Evolutionary conservation across 2,329 filamentous ascomycete genomes (phyloP).

Genomic region (Arthrobotrys sphaeroides): DNA sequence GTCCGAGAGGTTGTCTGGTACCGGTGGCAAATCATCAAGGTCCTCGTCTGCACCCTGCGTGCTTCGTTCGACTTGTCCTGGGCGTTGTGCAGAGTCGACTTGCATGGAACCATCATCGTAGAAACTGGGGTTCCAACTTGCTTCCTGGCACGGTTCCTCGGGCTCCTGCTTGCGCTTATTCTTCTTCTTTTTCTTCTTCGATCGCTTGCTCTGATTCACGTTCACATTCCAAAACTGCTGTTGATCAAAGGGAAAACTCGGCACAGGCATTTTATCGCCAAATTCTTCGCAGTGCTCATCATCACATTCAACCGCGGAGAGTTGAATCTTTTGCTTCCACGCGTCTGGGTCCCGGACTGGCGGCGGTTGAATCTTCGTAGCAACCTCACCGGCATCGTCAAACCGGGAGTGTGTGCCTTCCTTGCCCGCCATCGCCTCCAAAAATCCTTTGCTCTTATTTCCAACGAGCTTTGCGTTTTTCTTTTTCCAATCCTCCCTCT

Average conservation of each 20-base stretch:
- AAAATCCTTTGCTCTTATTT: constrained; percentile 50
- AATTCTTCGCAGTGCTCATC: constrained; percentile 40
- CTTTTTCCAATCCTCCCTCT: constrained; percentile 40
- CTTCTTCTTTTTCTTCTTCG: constrained; percentile 51
- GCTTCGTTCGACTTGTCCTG: constrained; percentile 27
- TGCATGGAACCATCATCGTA: constrained; percentile 55
- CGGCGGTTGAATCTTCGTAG: constrained; percentile 13
- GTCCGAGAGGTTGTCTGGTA: constrained; percentile 55
- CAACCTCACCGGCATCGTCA: constrained; percentile 52
- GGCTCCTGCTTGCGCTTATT: constrained; percentile 34
- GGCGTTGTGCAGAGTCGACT: constrained; percentile 32
- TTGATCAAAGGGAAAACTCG: constrained; percentile 57
- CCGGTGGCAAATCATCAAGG: constrained; percentile 54
- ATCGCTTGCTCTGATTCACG: constrained; percentile 38
- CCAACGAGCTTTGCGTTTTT: constrained; percentile 40
- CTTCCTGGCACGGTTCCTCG: neutral
- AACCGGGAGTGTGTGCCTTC: constrained; percentile 47
- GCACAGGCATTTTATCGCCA: constrained; percentile 51
- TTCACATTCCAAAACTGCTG: constrained; percentile 12
- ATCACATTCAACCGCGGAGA: constrained; percentile 58
- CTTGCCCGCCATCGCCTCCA: constrained; percentile 42
- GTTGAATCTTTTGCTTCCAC: constrained; percentile 55
- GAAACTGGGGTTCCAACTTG: constrained; percentile 38
- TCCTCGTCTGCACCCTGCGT: constrained; percentile 50
- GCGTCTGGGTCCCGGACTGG: constrained; percentile 23